Base-by-base conservation (phyloP, 192 early-diverging fungal species). In the Spizellomyces punctatus region DNA sequence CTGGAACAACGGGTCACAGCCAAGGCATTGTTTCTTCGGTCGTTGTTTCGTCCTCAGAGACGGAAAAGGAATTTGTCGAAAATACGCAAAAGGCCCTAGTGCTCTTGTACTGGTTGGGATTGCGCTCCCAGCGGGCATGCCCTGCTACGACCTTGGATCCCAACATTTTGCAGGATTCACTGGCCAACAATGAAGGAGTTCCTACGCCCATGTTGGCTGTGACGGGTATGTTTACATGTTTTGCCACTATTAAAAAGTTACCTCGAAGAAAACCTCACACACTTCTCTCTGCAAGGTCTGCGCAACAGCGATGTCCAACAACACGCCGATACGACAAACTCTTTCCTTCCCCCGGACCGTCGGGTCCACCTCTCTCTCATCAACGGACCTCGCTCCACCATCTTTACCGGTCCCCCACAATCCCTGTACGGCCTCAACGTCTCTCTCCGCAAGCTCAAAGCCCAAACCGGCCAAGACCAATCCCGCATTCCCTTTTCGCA, bases 191-290 rank as follows among this genome's bases (percentile, higher is more conserved):
- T 68, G 96, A 98, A 78, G 96, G 95, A 60, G 90, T 90, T 36
- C 95, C 94, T 6, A 92, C 92, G 8, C 93, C 93, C 55, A 98
- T 98, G 96, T 84, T 98, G 67, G 88, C 91, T 67, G 83, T 98
- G 69, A 90, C 88, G 6, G 27, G 27, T 36, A 36, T 36, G 27
- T 36, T 36, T 36, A 36, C 27, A 36, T 36, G 27, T 36, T 36
- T 68, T 68, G 3, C n/a, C 54, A 41, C 55, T 5, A 0, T 61
- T 27, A 5, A 12, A 14, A 36, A 16, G 61, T 44, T 71, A 67
- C 69, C 22, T 12, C 60, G 4, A 73, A 12, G 2, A 16, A 19
- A 61, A 61, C 1, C 12, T 27, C 59, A 36, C 27, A 36, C 59
- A 12, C 71, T 5, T 2, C 27, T 2, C 27, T 36, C 27, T n/a